Conservation (phyloP, 371 early-diverging fungal species). For the Mucor mucedo region DNA sequence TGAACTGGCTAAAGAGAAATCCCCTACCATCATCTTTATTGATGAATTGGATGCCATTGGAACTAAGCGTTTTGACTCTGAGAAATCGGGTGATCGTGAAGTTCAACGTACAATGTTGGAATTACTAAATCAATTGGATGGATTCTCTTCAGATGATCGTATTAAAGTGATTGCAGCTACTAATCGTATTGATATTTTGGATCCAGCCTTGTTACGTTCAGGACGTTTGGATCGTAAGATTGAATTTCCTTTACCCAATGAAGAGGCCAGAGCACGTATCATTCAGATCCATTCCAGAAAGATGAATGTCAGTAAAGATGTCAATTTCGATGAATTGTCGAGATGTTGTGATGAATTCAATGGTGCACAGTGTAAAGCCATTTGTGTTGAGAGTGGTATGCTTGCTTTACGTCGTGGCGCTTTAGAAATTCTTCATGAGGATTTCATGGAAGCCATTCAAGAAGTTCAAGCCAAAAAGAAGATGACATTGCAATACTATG, state of each 20-base stretch:
- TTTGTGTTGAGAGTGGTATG: conserved; percentile 97
- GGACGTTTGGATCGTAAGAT: conserved; percentile 99
- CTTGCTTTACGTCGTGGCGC: conserved; percentile 95
- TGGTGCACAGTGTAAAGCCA: conserved; percentile 99
- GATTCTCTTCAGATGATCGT: conserved; percentile 95
- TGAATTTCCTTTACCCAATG: conserved; percentile 99
- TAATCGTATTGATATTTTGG: conserved; percentile 99
- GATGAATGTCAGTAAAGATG: conserved; percentile 96
- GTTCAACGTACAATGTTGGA: conserved; percentile 99
- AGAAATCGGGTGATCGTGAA: conserved; percentile 99
- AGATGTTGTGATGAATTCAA: conserved; percentile 99
- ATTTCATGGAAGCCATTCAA: conserved; percentile 99
- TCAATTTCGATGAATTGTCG: conserved; percentile 99
- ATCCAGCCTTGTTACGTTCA: conserved; percentile 99
- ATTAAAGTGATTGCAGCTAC: conserved; percentile 99
- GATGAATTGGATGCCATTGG: conserved; percentile 99
- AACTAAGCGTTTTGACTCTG: conserved; percentile 98
- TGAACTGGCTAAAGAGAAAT: conserved; percentile 97
- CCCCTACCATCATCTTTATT: conserved; percentile 99
- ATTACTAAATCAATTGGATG: conserved; percentile 99
- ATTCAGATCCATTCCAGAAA: conserved; percentile 99
- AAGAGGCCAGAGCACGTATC: conserved; percentile 98
- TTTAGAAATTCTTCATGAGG: conserved; percentile 94
- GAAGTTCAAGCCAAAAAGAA: conserved; percentile 99
- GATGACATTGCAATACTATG: conserved; percentile 95